Percentiles rank a stretch among this genome's conserved stretches.
phyloP scores from a whole-genome alignment of 768 basidiomycete species.

The Rhizopogon roseolus region DNA sequence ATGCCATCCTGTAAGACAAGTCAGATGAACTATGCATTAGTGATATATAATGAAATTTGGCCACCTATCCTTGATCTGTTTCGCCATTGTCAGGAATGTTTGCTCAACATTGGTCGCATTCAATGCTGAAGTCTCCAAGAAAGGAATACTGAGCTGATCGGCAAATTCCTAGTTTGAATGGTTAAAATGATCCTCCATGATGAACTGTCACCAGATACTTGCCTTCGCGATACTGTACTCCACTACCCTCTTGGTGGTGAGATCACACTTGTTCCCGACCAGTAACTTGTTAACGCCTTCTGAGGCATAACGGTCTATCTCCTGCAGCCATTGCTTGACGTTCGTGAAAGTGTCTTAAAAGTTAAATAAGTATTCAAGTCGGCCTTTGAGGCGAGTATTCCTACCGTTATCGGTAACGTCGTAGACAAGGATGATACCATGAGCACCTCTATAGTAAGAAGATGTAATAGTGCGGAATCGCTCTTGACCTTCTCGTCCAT shows the following conservation, averaged over 20 bases:
- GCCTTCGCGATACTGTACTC: slow-evolving; percentile 88
- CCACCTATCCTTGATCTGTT: slow-evolving; percentile 91
- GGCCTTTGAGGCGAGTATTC: slow-evolving; percentile 6
- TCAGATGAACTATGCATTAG: not conserved
- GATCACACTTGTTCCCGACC: slow-evolving; percentile 98
- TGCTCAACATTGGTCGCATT: slow-evolving; percentile 98
- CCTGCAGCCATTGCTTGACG: slow-evolving; percentile 93
- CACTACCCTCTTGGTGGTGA: slow-evolving; percentile 94
- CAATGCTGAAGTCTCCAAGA: slow-evolving; percentile 99
- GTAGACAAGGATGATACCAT: slow-evolving; percentile 99
- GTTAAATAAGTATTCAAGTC: slow-evolving; percentile 4
- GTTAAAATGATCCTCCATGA: slow-evolving; percentile 2
- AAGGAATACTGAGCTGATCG: slow-evolving; percentile 88
- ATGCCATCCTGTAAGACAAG: slow-evolving; percentile 63
- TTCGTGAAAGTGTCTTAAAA: slow-evolving; percentile 84
- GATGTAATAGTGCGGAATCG: slow-evolving; percentile 98
- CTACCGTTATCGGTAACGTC: slow-evolving; percentile 92
- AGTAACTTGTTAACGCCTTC: slow-evolving; percentile 98
- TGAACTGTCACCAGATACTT: slow-evolving; percentile 5
- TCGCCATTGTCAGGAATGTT: slow-evolving; percentile 98
- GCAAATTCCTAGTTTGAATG: slow-evolving; percentile 71
- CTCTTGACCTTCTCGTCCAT: slow-evolving; percentile 72
- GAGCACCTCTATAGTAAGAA: slow-evolving; percentile 98
- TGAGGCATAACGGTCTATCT: slow-evolving; percentile 94
- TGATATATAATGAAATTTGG: slow-evolving; percentile 9